A percentile compares a stretch with the other conserved stretches of the same genome.
These are phyloP conservation scores for Knoxia roxburghii DNA, from an alignment of 257 asterid species.

Conservation along the genomic window DNA sequence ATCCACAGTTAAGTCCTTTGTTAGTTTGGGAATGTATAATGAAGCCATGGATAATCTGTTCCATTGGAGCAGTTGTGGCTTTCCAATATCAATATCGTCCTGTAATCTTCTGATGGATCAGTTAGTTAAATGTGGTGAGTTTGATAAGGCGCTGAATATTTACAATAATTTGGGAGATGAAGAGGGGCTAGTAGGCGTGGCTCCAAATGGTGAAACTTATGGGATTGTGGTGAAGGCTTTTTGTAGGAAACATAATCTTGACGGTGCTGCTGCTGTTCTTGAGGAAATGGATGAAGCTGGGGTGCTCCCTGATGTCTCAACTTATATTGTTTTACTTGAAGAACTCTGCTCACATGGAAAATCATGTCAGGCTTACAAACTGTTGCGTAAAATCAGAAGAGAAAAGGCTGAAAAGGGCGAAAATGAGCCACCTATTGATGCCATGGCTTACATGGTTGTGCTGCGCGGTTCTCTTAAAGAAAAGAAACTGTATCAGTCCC, in stretches of 20 bases:
- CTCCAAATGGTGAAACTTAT: slow-evolving; percentile 66
- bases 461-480: no score
- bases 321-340: slow-evolving; percentile 41
- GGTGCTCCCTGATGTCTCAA: slow-evolving; percentile 42
- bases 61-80: slow-evolving; percentile 34
- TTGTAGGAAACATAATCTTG: slow-evolving; percentile 45
- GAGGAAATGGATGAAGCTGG: slow-evolving; percentile 63
- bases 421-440: no score
- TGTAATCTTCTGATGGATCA: slow-evolving; percentile 62
- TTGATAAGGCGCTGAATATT: slow-evolving; percentile 45
- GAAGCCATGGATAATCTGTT: slow-evolving; percentile 55
- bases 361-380: slow-evolving; percentile 35
- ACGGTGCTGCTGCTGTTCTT: slow-evolving; percentile 51
- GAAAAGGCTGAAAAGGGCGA: no score
- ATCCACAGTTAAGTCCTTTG: slow-evolving; percentile 53
- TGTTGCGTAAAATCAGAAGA: slow-evolving; percentile 31
- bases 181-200: slow-evolving; percentile 42
- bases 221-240: slow-evolving; percentile 65
- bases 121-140: slow-evolving; percentile 48
- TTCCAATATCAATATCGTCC: slow-evolving; percentile 43
- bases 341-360: slow-evolving; percentile 57
- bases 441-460: no score
- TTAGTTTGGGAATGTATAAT: slow-evolving; percentile 54
- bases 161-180: slow-evolving; percentile 52
- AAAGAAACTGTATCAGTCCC: no score